Base-by-base conservation (phyloP, 768 basidiomycete genomes). In the Trametes cinnabarina region DNA sequence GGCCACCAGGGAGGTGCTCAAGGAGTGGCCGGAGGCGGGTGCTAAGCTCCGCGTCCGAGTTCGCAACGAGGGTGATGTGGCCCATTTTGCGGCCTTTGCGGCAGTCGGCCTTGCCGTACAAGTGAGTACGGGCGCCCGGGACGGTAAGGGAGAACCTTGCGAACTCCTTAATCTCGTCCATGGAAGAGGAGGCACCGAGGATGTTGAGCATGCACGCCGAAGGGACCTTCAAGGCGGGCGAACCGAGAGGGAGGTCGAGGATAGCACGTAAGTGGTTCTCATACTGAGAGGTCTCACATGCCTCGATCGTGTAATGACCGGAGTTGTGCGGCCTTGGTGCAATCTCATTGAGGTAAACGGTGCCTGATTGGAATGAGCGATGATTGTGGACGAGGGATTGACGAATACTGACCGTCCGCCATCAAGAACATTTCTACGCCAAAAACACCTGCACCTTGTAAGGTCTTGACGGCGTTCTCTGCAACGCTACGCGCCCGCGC, bases 351-450 rank as follows among this genome's bases (percentile, higher is more conserved):
- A 99, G 82, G 57, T 85, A 85, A 1, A 98, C 80, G 0, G 77
- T 71, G 12, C 90, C 94, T 95, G 63, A 5, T 19, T 6, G 14
- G 14, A 25, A 44, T 47, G 49, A 34, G 58, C 25, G 43, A 41
- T 28, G 20, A 44, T 26, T 12, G 15, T 15, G n/a, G 55, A 30
- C 15, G 46, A 28, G 46, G n/a, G n/a, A n/a, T 28, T 23, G 26
- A 28, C 8, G 42, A 7, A 28, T 34, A 69, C 81, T 44, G 65
- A 93, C 96, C 94, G 67, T 95, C 83, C 26, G 80, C 75, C 82
- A 96, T 82, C 40, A 98, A 77, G 75, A 99, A 99, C 94, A 98
- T 93, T 72, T 99, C 97, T 1, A 99, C 95, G 1, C 95, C 97
- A 74, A 97, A 98, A 23, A 98, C 83, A 11, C 97, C 97, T 9